phyloP scores from a whole-genome alignment of 2,329 filamentous ascomycete genomes.

The Colletotrichum agaves region DNA sequence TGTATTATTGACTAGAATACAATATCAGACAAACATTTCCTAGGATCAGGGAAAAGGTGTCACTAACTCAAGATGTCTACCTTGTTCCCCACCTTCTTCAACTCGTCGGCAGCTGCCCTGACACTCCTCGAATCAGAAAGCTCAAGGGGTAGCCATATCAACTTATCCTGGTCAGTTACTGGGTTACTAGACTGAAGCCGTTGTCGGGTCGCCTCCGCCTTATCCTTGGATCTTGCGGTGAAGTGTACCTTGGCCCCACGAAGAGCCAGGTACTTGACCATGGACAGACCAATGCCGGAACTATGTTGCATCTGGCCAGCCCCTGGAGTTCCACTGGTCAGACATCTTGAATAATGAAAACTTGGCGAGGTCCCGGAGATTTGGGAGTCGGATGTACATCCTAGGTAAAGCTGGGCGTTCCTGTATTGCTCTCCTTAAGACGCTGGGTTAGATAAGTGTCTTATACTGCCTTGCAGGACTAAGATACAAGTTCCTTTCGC shows the following conservation, averaged over 20 bases:
- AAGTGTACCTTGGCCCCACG: slow-evolving; percentile 44
- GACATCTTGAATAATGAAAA: neutral
- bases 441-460: too few relatives aligned
- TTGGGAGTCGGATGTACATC: neutral
- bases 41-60: too few relatives aligned
- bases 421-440: too few relatives aligned
- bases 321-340: slow-evolving; percentile 23
- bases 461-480: too few relatives aligned
- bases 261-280: slow-evolving; percentile 41
- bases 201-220: slow-evolving; percentile 32
- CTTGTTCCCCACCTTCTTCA: slow-evolving; percentile 40
- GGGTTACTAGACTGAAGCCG: slow-evolving; percentile 29
- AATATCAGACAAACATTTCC: neutral
- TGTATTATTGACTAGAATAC: slow-evolving; percentile 42
- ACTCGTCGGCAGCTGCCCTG: slow-evolving; percentile 36
- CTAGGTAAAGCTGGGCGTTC: too few relatives aligned
- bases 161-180: slow-evolving; percentile 10
- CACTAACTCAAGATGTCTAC: slow-evolving; percentile 43
- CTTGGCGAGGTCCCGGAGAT: neutral
- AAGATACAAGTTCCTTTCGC: too few relatives aligned
- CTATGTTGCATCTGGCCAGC: slow-evolving; percentile 22
- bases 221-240: slow-evolving; percentile 40
- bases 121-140: slow-evolving; percentile 40
- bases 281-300: slow-evolving; percentile 41
- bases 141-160: slow-evolving; percentile 42